phyloP scores from a whole-genome alignment of 139 green algal species.

The Eudorina sp. region DNA sequence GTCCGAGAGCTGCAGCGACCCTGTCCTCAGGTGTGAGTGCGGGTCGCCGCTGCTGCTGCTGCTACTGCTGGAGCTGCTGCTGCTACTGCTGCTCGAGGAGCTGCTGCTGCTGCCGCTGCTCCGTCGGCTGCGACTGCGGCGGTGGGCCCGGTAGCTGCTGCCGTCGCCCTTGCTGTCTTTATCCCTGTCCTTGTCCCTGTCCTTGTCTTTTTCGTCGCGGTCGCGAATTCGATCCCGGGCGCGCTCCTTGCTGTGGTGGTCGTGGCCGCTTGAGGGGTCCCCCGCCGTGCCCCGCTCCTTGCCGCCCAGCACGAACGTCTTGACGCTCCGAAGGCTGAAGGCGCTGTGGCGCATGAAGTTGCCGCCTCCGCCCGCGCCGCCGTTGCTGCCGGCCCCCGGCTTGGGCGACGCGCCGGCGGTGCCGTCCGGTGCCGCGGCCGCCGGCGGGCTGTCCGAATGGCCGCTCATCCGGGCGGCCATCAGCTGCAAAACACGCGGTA shows the following conservation, averaged over 20 bases:
- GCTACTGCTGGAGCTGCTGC: not conserved
- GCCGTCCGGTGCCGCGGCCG: not conserved
- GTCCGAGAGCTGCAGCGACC: not conserved
- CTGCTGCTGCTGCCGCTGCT: not conserved
- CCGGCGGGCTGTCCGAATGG: not conserved
- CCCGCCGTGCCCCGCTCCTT: not conserved
- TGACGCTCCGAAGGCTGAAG: constrained; percentile 30
- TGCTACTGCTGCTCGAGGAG: not conserved
- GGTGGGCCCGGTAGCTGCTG: not conserved
- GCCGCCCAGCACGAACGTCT: constrained; percentile 17
- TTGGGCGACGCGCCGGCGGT: not conserved
- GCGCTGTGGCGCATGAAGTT: not conserved
- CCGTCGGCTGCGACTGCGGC: not conserved
- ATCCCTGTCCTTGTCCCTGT: not conserved
- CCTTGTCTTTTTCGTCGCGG: not conserved
- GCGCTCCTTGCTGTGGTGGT: not conserved
- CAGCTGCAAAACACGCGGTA: not conserved
- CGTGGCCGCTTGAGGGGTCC: not conserved
- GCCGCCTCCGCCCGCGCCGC: not conserved
- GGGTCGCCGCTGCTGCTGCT: not conserved
- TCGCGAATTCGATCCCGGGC: not conserved
- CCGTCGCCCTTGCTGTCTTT: not conserved
- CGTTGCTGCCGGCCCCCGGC: too few relatives aligned
- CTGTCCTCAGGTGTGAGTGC: constrained; percentile 33
- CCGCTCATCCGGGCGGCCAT: not conserved